Base-by-base conservation (phyloP, 148 eudicot species). In the Camellia japonica region DNA sequence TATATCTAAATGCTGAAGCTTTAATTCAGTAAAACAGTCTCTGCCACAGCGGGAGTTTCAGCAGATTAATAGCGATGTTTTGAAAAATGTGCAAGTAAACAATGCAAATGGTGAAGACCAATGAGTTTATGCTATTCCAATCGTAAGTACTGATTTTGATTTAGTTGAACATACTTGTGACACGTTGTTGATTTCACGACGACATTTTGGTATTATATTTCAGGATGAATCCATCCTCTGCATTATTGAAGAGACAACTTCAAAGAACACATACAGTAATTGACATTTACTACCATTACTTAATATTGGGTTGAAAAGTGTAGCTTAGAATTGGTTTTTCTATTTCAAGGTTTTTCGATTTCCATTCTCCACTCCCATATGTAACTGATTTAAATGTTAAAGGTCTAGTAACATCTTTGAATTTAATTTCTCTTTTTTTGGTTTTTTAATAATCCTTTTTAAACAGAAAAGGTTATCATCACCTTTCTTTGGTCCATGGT, bases 211-310 rank as follows among this genome's bases (percentile, higher is more conserved):
- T 56, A 7, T 23, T 73, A 12, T 15, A 55, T 73, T 73, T 73
- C 63, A 73, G 76, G 76, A 73, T 56, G 60, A 55, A 73, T 38
- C 63, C 14, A 14, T 69, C 30, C 4, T 44, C n/a, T 55, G 44
- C 15, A 10, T 64, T 38, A 73, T 38, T 16, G 62, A 74, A 74
- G 65, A 44, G 66, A 59, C 30, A 11, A 74, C 62, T 41, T 56
- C 13, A 59, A 1, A 42, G 15, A 59, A 74, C 43, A 42, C 49
- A 13, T 58, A 41, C 2, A 15, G 66, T 42, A 10, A 41, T 16
- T 13, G 12, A 16, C 38, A 5, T 23, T 59, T 74, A 42, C 66
- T 74, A 42, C 66, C 66, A 8, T 59, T 20, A 42, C 64, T 41
- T 23, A 16, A 54, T n/a, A 51, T 18, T 51, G 43, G 59, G 43